Percentiles rank a stretch among this genome's conserved stretches.
These are phyloP conservation scores for Teratosphaeria viscida DNA, from an alignment of 2,329 filamentous ascomycete species.

Conservation along the genomic window DNA sequence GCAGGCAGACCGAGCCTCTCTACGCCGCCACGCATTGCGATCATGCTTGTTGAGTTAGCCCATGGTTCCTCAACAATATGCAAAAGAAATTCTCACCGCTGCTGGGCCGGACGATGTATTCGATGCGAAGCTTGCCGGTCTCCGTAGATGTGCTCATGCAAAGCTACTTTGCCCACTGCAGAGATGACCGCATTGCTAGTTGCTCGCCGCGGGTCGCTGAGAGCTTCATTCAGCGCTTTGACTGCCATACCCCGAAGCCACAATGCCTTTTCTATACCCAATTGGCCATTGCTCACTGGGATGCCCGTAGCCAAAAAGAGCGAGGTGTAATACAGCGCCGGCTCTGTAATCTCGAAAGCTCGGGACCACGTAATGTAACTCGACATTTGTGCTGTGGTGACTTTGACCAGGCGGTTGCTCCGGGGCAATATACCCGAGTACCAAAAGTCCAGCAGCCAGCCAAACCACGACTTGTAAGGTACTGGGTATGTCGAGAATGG, in stretches of 20 bases:
- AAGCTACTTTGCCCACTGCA: conserved; percentile 15
- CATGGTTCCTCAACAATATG: background rate
- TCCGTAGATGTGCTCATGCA: conserved; percentile 17
- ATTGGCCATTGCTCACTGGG: conserved; percentile 5
- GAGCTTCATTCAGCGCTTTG: conserved; percentile 12
- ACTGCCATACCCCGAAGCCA: conserved; percentile 5
- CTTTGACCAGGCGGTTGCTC: conserved; percentile 10
- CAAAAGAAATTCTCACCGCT: conserved; percentile 1
- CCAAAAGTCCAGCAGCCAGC: conserved; percentile 12
- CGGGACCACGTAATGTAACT: conserved; percentile 11
- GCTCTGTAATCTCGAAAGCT: conserved; percentile 12
- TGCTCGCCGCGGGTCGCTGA: conserved; percentile 10
- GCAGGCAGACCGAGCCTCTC: conserved; percentile 2
- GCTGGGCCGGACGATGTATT: conserved; percentile 12
- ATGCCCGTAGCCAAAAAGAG: conserved; percentile 15
- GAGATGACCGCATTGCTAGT: conserved; percentile 14
- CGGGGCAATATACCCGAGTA: conserved; percentile 9
- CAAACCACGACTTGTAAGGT: conserved; percentile 12
- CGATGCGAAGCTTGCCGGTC: conserved; percentile 9
- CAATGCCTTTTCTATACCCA: conserved; percentile 5
- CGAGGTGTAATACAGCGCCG: conserved; percentile 13
- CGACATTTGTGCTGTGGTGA: conserved; percentile 5
- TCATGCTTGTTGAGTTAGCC: conserved; percentile 4
- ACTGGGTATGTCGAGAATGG: conserved; percentile 15
- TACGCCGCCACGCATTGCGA: conserved; percentile 8